Evolutionary conservation across 352 stramenopile genomes (phyloP), one percentile per base, ranked within the genome.

Genomic region (Blastocystis sp.): DNA sequence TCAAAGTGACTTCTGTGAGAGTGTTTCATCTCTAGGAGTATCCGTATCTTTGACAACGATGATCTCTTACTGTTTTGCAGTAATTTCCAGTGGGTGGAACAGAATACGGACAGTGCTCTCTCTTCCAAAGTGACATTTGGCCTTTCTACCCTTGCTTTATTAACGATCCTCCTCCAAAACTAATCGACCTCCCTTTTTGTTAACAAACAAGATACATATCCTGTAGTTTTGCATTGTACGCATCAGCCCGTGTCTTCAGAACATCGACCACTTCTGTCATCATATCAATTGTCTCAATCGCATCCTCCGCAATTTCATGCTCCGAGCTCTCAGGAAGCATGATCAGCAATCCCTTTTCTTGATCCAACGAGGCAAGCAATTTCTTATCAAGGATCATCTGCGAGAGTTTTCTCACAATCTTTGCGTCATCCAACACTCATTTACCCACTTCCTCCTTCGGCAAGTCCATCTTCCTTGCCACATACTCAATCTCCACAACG

Each of bases 321-420:
- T 96, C 95, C 37, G 94, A 92, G 7, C 92, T 91, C 81, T 94
- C 95, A 90, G 98, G 96, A 92, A 98, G 98, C 66, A 99, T 95
- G 66, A 99, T 97, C n/a, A 99, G 93, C 90, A 99, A 96, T 39
- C 97, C 97, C 91, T 98, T 97, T 75, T 97, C 97, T 92, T 99
- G 97, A 93, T 99, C 97, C 90, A 99, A 92, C 91, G 98, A 99
- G 62, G 96, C 97, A 78, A 96, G 94, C 91, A 99, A 97, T 91
- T 98, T 99, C 90, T 97, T 96, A 93, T 99, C 97, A 89, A 99
- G 91, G 90, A 99, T 99, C 97, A 99, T 99, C 92, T 99, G 96
- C 76, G 95, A 98, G 34, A 99, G 93, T 92, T 98, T 99, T 63
- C 92, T 92, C 90, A 96, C 93, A 59, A 96, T 92, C 0, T 92